Conservation (phyloP, 768 basidiomycete species). For the Naganishia kalamii region DNA sequence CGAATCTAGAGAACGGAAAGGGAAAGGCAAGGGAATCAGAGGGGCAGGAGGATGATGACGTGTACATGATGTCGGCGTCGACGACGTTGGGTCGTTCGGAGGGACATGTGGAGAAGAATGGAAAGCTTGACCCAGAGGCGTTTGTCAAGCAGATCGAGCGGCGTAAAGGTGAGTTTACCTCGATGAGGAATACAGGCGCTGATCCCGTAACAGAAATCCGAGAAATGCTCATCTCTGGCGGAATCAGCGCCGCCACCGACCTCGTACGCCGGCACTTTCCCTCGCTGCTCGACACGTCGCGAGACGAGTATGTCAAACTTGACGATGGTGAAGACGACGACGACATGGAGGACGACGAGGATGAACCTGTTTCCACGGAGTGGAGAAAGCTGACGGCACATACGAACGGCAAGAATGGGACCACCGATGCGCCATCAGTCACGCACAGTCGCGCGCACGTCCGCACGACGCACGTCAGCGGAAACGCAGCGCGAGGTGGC, state of each 20-base stretch:
- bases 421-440: not conserved
- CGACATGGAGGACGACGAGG: not conserved
- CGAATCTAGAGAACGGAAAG: not conserved
- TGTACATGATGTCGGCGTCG: not conserved
- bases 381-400: too few relatives aligned
- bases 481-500: conserved; percentile 6
- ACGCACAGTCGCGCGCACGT: not conserved
- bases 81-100: not conserved
- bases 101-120: not conserved
- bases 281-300: conserved; percentile 52
- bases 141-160: conserved; percentile 19
- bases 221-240: conserved; percentile 60
- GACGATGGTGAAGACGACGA: conserved; percentile 5
- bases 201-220: conserved; percentile 49
- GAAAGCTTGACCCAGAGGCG: not conserved
- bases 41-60: not conserved
- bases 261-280: conserved; percentile 68
- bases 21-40: not conserved
- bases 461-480: too few relatives aligned
- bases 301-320: not conserved
- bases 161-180: conserved; percentile 14
- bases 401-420: too few relatives aligned
- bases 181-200: not conserved
- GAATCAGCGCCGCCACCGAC: conserved; percentile 61
- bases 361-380: not conserved